Evolutionary conservation across 306 rosid genomes (phyloP), one percentile per base, ranked within the genome.

Genomic region (Cucumis hystrix): DNA sequence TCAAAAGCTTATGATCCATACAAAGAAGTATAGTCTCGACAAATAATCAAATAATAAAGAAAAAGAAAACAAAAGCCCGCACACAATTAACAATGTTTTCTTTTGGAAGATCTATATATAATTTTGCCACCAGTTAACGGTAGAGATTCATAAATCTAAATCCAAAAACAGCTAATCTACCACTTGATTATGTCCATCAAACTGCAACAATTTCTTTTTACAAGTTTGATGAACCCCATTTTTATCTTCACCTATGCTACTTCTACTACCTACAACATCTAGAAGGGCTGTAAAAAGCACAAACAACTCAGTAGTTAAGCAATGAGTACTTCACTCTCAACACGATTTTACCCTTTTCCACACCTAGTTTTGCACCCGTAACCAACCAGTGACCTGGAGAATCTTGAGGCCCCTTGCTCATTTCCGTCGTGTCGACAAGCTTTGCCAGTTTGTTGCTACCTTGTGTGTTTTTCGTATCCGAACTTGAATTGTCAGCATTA

Each of bases 341-440:
- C 77, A 87, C 86, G 74, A 92, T 90, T 83, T 84, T 90, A 74
- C 97, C 92, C 81, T 83, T 87, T 57, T 88, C 97, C 60, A 92
- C 97, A 6, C 97, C 96, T 65, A 92, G 93, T 89, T 92, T 92
- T 74, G 88, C 97, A 7, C 97, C 96, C 1, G 97, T 92, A n/a
- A 89, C 91, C 79, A 92, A 62, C 97, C 97, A 92, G 78, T 92
- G 97, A 62, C 97, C 97, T 12, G 97, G 96, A 56, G 87, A 89
- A 66, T 92, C 91, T 60, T 80, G 83, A 0, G 96, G 92, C 55
- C 90, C 96, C 82, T 90, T 88, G 84, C 85, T 82, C 91, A 88
- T 87, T 84, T 84, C 91, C 0, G 90, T 72, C 80, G 79, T 76
- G 74, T 92, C 93, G 37, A 89, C 87, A 52, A 64, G 78, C 81